Base-by-base conservation (phyloP, 2,329 filamentous ascomycete species). In the Akanthomyces uredinophilus region DNA sequence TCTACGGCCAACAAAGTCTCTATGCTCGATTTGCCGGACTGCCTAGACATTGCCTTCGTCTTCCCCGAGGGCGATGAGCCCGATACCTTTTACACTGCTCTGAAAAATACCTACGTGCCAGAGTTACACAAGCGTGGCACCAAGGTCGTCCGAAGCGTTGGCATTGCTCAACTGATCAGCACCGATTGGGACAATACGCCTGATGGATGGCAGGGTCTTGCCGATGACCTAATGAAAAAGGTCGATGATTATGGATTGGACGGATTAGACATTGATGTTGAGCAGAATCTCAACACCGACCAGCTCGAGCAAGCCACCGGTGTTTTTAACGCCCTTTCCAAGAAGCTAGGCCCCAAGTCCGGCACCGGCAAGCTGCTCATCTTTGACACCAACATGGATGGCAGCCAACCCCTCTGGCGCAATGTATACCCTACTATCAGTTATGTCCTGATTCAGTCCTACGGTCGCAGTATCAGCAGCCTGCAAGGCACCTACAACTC, bases 41-140 rank as follows among this genome's bases (percentile, higher is more conserved):
- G 60, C 20, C 52, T 62, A 2, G 60, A 62, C 52, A 62, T 62
- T 62, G 60, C 52, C 52, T 50, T 62, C 50, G 60, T 62, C n/a
- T 62, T 62, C 35, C 32, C 60, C 18, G 24, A 62, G 2, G 60
- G 60, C 20, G 27, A 44, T 44, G 60, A 62, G 60, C 16, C 43
- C 4, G 35, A 39, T 14, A 29, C 43, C 5, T 62, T 62, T 10
- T 62, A 43, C 22, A 46, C 52, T 4, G 24, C 53, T 4, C 44
- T 62, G 35, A 62, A 52, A 10, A 24, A 39, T 24, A 62, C 51
- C 22, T 62, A 62, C 24, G 60, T 46, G 0, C 60, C 60, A 18
- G 51, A 43, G 6, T 43, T 62, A 22, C 51, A 32, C 11, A 37
- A 27, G 43, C 60, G 60, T 35, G 52, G 60, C 32, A 62, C 44